Conservation (phyloP, 2,329 filamentous ascomycete genomes). For the Hawksworthiomyces lignivorus region DNA sequence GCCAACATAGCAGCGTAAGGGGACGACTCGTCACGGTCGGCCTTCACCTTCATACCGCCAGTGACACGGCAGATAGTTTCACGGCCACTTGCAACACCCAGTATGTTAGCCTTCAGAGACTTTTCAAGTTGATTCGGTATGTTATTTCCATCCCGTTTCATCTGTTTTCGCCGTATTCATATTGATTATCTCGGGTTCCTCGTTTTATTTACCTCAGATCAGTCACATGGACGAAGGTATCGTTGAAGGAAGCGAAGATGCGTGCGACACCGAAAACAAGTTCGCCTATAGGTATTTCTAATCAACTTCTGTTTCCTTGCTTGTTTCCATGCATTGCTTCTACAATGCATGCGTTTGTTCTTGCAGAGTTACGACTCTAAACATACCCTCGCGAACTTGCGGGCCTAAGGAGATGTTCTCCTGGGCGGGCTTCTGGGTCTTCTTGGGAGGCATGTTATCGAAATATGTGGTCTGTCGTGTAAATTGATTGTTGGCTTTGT, state of each 20-base stretch:
- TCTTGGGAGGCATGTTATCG: slow-evolving; percentile 87
- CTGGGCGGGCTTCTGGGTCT: slow-evolving; percentile 72
- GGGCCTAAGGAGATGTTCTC: slow-evolving; percentile 99
- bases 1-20: slow-evolving; percentile 99
- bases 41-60: slow-evolving; percentile 99
- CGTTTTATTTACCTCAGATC: slow-evolving; percentile 72
- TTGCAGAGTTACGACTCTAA: too few relatives aligned
- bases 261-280: slow-evolving; percentile 97
- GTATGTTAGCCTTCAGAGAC: too few relatives aligned
- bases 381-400: slow-evolving; percentile 87
- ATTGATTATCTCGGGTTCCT: too few relatives aligned
- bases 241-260: slow-evolving; percentile 95
- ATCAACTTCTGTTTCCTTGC: neutral
- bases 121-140: slow-evolving; percentile 49
- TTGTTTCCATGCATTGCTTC: too few relatives aligned
- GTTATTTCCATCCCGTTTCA: slow-evolving; percentile 5
- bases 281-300: slow-evolving; percentile 56
- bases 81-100: slow-evolving; percentile 86
- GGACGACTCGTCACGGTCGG: slow-evolving; percentile 98
- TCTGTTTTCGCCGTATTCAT: too few relatives aligned
- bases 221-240: slow-evolving; percentile 96
- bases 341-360: too few relatives aligned
- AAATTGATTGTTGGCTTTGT: slow-evolving; percentile 23
- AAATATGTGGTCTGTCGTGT: slow-evolving; percentile 21
- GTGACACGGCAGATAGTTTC: slow-evolving; percentile 99